Percentiles rank a stretch among this genome's conserved stretches.
Evolutionary conservation across 1,139 yeast species (phyloP).

Genomic region (Zygosaccharomyces pseudobailii): DNA sequence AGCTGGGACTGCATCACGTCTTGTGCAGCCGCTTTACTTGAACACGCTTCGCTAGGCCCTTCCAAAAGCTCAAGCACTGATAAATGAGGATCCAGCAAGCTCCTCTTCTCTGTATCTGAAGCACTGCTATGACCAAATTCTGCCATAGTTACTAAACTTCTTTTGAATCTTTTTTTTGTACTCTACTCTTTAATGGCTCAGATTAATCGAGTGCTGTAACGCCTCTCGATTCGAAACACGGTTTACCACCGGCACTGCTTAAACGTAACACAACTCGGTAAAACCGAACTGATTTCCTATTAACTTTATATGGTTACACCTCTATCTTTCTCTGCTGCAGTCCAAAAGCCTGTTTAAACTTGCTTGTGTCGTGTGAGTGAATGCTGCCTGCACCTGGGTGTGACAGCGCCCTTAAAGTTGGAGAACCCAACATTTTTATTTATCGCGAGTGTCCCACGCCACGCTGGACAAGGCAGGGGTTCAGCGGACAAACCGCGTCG

Average conservation of each 20-base stretch:
- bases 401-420: constrained; percentile 3
- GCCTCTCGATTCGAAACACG: neutral
- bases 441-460: neutral
- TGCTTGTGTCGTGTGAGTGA: neutral
- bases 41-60: constrained; percentile 6
- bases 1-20: neutral
- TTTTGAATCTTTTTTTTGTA: constrained; percentile 38
- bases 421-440: constrained; percentile 2
- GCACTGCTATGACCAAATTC: constrained; percentile 35
- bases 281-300: neutral
- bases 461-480: neutral
- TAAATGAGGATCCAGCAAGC: constrained; percentile 30
- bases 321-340: neutral
- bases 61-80: constrained; percentile 28
- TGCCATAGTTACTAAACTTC: constrained; percentile 42
- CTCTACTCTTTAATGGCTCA: constrained; percentile 34
- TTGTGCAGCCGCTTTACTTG: constrained; percentile 1
- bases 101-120: constrained; percentile 12
- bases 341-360: neutral
- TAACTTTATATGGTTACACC: neutral
- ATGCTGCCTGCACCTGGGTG: constrained; percentile 1
- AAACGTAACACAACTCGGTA: neutral
- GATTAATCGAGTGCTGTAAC: neutral
- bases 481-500: neutral
- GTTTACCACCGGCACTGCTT: neutral